Evolutionary conservation across 768 basidiomycete genomes (phyloP), one percentile per base, ranked within the genome.

Genomic region (Hypholoma fasciculare): DNA sequence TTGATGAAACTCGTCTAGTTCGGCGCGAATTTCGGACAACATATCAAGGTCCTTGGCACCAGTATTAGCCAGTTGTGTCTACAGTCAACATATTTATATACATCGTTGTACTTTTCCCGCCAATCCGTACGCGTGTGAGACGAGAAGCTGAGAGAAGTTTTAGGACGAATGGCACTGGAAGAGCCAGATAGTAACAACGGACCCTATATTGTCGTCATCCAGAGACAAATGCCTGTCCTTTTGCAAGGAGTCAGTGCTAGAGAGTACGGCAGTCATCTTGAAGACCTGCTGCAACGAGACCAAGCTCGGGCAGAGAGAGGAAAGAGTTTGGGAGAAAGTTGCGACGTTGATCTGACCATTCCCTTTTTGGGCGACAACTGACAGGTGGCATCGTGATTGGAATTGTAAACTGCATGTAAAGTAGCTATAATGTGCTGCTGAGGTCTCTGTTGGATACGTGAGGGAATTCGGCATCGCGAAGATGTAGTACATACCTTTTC

Each of bases 1-100:
- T 64, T 87, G 80, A 66, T 93, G 89, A 70, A 94, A 94, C 67
- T 96, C 90, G 68, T 90, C 87, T 51, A 96, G 87, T 73, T 95
- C 94, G 11, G 85, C 79, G 59, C 89, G 84, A 36, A 93, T 93
- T 72, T 94, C 91, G 34, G 85, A 71, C 63, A 96, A 81, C 84
- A 94, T 91, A 61, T 93, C 89, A 51, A 87, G 84, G 52, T 90
- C 88, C 82, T 83, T 38, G 14, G 9, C 56, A 20, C 13, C 36
- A 63, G 57, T 56, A 54, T 53, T 8, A 20, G 51, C n/a, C 26
- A 11, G 5, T 50, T 58, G 34, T 6, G 16, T 43, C 16, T 39
- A 7, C 37, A 53, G 38, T 56, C 38, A 20, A 57, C 14, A 14
- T 44, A 26, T 46, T 17, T 38, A 65, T 70, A 38, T 57, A 82